Conservation (phyloP, 345 rosid genomes). For the Sapria himalayana region DNA sequence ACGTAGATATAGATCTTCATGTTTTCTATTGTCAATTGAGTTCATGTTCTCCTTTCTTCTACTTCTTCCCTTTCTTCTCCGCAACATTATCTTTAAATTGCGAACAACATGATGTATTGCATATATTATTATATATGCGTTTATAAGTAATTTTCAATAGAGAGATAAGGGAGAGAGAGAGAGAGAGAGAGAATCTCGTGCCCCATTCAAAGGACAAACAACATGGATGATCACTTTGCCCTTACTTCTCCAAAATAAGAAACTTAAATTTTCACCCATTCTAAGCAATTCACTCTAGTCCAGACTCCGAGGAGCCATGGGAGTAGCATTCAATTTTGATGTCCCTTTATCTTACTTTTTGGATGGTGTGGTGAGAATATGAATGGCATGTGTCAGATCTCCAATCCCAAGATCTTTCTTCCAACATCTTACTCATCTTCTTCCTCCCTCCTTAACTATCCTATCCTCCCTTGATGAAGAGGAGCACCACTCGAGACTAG, state of each 20-base stretch:
- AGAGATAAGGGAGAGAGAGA: no score
- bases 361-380: not conserved
- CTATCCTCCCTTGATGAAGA: not conserved
- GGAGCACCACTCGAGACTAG: no score
- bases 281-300: not conserved
- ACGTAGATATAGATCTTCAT: no score
- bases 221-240: slow-evolving; percentile 5
- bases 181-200: no score
- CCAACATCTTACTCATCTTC: slow-evolving; percentile 7
- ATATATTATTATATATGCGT: no score
- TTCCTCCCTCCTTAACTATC: slow-evolving; percentile 3
- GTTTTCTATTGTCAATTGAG: no score
- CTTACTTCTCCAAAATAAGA: slow-evolving; percentile 8
- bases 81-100: no score
- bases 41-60: no score
- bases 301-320: slow-evolving; percentile 8
- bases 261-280: slow-evolving; percentile 5
- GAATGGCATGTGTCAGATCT: slow-evolving; percentile 8
- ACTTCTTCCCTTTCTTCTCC: no score
- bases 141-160: no score
- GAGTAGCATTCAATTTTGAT: slow-evolving; percentile 9
- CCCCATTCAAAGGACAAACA: slow-evolving; percentile 10
- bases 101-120: no score
- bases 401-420: slow-evolving; percentile 8
- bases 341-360: slow-evolving; percentile 1